These are phyloP conservation scores for Aspergillus campestris DNA, from an alignment of 495 filamentous ascomycete species.

Conservation along the genomic window DNA sequence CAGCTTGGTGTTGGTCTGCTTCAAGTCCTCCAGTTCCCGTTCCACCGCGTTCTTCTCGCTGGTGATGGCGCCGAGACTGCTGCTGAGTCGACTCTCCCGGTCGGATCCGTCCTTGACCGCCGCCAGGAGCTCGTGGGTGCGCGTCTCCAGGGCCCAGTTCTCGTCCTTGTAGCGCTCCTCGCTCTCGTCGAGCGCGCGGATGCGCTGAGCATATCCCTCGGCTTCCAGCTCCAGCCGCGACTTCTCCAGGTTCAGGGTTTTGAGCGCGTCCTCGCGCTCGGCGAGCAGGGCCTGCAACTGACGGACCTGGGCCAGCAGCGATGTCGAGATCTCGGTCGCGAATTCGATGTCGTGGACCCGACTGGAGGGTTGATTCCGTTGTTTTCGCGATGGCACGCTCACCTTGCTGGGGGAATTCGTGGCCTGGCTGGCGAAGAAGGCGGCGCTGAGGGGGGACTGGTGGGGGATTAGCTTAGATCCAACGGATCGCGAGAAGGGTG, in stretches of 20 bases:
- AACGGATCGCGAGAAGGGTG: neutral
- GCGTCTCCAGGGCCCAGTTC: constrained; percentile 92
- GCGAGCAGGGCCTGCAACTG: constrained; percentile 74
- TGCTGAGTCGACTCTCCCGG: constrained; percentile 70
- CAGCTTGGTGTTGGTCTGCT: constrained; percentile 65
- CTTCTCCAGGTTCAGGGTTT: constrained; percentile 61
- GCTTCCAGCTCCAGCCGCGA: constrained; percentile 72
- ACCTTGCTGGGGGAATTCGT: constrained; percentile 84
- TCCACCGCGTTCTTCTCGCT: constrained; percentile 70
- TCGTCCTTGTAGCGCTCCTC: constrained; percentile 95
- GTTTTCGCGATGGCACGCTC: constrained; percentile 71
- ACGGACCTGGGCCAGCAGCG: constrained; percentile 79
- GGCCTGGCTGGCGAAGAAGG: constrained; percentile 78
- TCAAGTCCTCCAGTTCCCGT: constrained; percentile 82
- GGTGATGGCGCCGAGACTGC: constrained; percentile 55
- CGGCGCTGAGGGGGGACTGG: constrained; percentile 63
- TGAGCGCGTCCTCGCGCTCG: constrained; percentile 81
- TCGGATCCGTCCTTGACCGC: constrained; percentile 62
- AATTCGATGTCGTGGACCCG: constrained; percentile 92
- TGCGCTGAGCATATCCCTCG: constrained; percentile 66
- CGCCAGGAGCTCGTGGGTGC: constrained; percentile 71
- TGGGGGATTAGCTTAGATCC: constrained; percentile 8
- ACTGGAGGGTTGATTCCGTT: constrained; percentile 81
- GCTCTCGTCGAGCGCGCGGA: constrained; percentile 79
- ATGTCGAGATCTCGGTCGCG: constrained; percentile 89